Percentiles rank a stretch among this genome's conserved stretches.
These are phyloP conservation scores for Coemansia erecta DNA, from an alignment of 192 early-diverging fungal genomes.

Conservation along the genomic window DNA sequence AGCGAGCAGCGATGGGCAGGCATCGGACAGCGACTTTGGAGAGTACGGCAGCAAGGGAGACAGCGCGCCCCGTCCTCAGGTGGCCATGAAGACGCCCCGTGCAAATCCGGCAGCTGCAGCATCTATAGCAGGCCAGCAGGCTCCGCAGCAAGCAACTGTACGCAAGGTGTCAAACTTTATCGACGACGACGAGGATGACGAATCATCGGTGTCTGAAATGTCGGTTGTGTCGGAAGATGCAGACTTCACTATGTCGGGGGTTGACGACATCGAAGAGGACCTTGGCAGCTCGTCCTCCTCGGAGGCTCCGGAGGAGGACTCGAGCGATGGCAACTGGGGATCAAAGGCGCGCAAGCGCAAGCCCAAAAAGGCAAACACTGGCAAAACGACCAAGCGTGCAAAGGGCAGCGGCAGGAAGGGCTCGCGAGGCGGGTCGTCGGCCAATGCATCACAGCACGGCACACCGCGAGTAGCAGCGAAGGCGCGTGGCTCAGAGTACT, in stretches of 20 bases:
- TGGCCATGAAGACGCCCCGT: constrained; percentile 52
- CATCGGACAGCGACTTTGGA: constrained; percentile 42
- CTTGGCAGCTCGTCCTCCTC: constrained; percentile 29
- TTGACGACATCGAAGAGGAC: constrained; percentile 55
- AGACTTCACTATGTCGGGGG: constrained; percentile 38
- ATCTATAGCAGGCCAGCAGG: neutral
- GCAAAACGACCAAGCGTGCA: constrained; percentile 40
- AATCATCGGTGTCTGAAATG: constrained; percentile 30
- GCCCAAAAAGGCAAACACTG: constrained; percentile 25
- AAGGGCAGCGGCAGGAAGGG: constrained; percentile 21
- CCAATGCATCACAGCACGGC: constrained; percentile 7
- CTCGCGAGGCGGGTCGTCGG: constrained; percentile 5
- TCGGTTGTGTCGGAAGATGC: constrained; percentile 35
- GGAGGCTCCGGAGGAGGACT: constrained; percentile 32
- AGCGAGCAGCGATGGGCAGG: constrained; percentile 9
- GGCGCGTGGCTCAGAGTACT: constrained; percentile 18
- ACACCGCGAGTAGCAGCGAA: constrained; percentile 11
- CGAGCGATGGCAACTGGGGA: constrained; percentile 54
- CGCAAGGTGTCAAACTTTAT: constrained; percentile 15
- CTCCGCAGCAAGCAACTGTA: constrained; percentile 4
- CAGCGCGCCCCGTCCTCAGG: constrained; percentile 21
- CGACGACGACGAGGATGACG: constrained; percentile 3
- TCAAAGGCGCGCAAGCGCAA: constrained; percentile 50
- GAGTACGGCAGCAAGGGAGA: constrained; percentile 21
- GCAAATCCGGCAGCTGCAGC: constrained; percentile 13